Evolutionary conservation across 148 eudicot genomes (phyloP).

Genomic region (Bassia scoparia): DNA sequence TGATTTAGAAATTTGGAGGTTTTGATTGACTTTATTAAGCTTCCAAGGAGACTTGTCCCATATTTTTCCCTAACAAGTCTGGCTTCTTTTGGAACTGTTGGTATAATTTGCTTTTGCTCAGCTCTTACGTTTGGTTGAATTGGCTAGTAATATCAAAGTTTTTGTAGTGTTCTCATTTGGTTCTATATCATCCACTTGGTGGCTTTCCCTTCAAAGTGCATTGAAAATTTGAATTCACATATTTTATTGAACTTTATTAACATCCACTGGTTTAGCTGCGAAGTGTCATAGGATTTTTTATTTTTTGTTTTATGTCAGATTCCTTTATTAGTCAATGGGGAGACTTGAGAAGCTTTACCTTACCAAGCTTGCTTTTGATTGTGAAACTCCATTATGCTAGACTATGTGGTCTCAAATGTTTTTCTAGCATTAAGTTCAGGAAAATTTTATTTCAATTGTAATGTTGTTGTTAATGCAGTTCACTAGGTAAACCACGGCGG

Average conservation of each 20-base stretch:
- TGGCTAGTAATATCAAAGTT: background rate
- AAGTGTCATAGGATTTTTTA: too few species aligned
- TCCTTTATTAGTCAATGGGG: background rate
- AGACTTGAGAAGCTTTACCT: background rate
- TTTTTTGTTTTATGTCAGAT: background rate
- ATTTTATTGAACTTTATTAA: background rate
- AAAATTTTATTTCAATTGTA: slow-evolving; percentile 11
- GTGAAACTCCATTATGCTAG: background rate
- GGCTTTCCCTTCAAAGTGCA: background rate
- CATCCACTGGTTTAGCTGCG: background rate
- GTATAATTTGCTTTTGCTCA: background rate
- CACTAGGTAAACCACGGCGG: slow-evolving; percentile 93
- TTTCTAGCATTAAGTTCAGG: background rate
- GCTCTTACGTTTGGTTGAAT: background rate
- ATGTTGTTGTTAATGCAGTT: slow-evolving; percentile 48
- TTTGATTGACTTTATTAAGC: too few species aligned
- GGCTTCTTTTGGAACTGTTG: too few species aligned
- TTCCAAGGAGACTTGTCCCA: too few species aligned
- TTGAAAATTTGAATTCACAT: background rate
- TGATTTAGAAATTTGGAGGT: too few species aligned
- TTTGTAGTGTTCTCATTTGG: background rate
- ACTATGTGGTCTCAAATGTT: background rate
- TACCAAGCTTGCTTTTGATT: background rate
- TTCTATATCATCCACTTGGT: background rate
- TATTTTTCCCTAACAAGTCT: too few species aligned